These are phyloP conservation scores for Austroboletus novae-zelandiae DNA, from an alignment of 1,284 basidiomycete species.

Conservation along the genomic window DNA sequence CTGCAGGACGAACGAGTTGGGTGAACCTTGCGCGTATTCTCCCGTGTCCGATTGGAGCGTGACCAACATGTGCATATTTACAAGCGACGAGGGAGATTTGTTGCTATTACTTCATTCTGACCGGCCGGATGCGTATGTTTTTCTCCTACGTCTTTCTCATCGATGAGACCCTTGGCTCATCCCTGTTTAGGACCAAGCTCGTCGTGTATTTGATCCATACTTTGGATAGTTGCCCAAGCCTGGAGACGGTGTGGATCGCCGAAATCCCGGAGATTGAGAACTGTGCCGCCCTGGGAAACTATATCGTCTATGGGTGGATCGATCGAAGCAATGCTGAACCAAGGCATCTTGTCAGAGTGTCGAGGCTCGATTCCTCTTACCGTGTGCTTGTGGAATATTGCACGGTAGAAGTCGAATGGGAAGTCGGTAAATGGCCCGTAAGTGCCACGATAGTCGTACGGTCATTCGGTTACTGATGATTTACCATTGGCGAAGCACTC, in stretches of 20 bases:
- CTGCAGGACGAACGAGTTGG: neutral
- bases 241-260: neutral
- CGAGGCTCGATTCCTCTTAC: neutral
- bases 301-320: slow-evolving; percentile 12
- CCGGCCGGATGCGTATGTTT: slow-evolving; percentile 1
- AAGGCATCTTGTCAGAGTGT: slow-evolving; percentile 2
- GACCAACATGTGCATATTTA: slow-evolving; percentile 7
- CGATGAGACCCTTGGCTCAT: neutral
- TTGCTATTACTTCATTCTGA: slow-evolving; percentile 9
- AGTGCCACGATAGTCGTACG: neutral
- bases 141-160: neutral
- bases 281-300: slow-evolving; percentile 4
- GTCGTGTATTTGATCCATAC: slow-evolving; percentile 4
- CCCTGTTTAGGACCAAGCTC: slow-evolving; percentile 5
- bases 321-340: neutral
- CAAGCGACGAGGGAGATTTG: slow-evolving; percentile 4
- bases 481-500: slow-evolving; percentile 2
- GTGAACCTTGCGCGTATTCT: neutral
- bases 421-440: slow-evolving; percentile 1
- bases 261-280: slow-evolving; percentile 2
- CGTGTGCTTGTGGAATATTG: neutral
- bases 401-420: slow-evolving; percentile 1
- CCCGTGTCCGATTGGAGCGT: neutral
- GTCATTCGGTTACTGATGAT: neutral
- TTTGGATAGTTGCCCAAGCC: neutral